Conservation (phyloP, 345 rosid species). For the Pugionium cornutum region DNA sequence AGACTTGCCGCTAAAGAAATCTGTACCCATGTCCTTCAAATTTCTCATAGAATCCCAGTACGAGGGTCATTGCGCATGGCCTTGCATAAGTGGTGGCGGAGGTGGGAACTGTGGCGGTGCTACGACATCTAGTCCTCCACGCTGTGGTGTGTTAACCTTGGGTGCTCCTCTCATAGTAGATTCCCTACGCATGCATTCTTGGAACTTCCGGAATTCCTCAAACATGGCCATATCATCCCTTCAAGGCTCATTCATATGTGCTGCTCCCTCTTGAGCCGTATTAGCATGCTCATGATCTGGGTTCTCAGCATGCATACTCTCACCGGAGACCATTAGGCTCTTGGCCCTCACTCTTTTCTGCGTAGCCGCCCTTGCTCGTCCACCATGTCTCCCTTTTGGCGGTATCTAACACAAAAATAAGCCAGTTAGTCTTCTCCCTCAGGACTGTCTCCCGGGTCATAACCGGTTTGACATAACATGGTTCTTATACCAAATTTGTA, state of each 20-base stretch:
- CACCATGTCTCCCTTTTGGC: not conserved
- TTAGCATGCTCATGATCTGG: rapidly evolving
- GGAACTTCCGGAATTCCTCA: no score
- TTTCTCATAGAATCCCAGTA: not conserved
- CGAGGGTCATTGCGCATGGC: not conserved
- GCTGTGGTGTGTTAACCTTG: not conserved
- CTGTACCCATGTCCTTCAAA: no score
- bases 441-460: no score
- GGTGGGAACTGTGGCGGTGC: no score
- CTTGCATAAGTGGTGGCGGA: not conserved
- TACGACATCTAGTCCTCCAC: no score
- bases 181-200: not conserved
- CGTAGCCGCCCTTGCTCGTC: not conserved
- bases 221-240: no score
- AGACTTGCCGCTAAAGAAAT: no score
- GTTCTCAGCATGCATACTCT: not conserved
- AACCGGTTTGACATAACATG: no score
- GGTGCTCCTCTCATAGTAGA: not conserved
- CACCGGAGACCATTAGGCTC: not conserved
- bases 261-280: not conserved
- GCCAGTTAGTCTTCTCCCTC: not conserved
- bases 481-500: no score
- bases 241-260: no score
- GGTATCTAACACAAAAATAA: not conserved
- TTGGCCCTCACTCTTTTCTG: not conserved